Base-by-base conservation (phyloP, 2,329 filamentous ascomycete genomes). In the Verticillium dahliae region DNA sequence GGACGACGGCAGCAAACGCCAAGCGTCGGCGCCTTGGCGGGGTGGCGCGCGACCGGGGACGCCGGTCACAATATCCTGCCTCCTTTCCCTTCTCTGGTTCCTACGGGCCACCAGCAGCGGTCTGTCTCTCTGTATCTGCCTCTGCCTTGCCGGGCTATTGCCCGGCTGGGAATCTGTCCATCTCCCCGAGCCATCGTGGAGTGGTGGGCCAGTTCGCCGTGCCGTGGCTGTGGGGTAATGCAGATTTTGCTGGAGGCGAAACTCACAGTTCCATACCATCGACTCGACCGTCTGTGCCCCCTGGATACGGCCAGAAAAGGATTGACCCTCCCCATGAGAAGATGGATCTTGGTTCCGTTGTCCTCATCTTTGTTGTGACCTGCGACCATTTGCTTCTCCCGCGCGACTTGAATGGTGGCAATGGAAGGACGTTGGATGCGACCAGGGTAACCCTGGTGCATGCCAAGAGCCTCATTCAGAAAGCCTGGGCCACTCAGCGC, bases 91-190 rank as follows among this genome's bases (percentile, higher is more conserved):
- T 10, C 10, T 50, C n/a, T 50, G 41, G 41, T 22, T 50, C n/a
- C 41, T 50, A 18, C n/a, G 86, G n/a, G 41, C 41, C 41, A 18
- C 41, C 18, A 9, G 41, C n/a, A 50, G 22, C 11, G 10, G 41
- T 18, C 18, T 50, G 6, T 50, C 14, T 9, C 41, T 10, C 9
- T 50, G 10, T 22, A 18, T 22, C 41, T 14, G 5, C 22, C 41
- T 50, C n/a, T 6, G 15, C 41, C 41, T 1, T 50, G n/a, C 39
- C 41, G 41, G 18, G 18, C 18, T 22, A 22, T 22, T 22, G 18
- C 18, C 18, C 18, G 18, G 18, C 18, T 22, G 18, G 18, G 18
- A 22, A 22, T 22, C 18, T 22, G 41, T 22, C 41, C 41, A 18
- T 10, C 22, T 50, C 41, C n/a, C 41, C 41, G 41, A 9, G 41